These are phyloP conservation scores for Mariannaea sp. DNA, from an alignment of 2,329 filamentous ascomycete genomes.

Conservation along the genomic window DNA sequence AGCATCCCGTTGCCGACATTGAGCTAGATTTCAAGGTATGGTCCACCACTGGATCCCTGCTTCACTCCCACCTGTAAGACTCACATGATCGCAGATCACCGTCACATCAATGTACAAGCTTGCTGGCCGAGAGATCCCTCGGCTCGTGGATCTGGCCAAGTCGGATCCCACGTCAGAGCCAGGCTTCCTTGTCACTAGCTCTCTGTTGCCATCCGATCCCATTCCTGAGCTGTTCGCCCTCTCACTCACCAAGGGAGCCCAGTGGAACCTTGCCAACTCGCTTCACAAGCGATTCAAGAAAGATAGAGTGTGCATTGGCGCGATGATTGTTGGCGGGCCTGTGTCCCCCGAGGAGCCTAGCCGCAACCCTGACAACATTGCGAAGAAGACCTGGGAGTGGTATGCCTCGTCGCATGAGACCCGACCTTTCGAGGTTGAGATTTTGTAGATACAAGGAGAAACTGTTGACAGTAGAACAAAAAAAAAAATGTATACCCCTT, in stretches of 20 bases:
- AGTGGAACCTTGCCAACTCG: constrained; percentile 1
- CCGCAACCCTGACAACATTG: neutral
- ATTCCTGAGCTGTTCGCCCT: neutral
- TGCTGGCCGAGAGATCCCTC: neutral
- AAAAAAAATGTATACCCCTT: too few species aligned
- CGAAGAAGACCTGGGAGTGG: neutral
- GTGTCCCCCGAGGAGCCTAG: neutral
- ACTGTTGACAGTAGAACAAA: too few species aligned
- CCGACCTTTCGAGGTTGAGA: neutral
- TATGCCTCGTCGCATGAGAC: neutral
- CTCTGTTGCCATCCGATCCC: neutral
- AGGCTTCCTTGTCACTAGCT: neutral
- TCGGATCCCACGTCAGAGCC: neutral
- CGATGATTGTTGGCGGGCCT: neutral
- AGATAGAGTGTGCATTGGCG: neutral
- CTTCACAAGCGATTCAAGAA: neutral
- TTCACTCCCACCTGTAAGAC: too few species aligned
- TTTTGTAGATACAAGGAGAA: neutral
- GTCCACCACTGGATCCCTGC: too few species aligned
- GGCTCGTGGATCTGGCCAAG: neutral
- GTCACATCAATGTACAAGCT: neutral
- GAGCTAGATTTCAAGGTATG: neutral
- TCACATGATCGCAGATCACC: neutral
- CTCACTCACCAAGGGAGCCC: neutral
- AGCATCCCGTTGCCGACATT: neutral